Conservation (phyloP, 305 asterid species). For the Plantago lanceolata region DNA sequence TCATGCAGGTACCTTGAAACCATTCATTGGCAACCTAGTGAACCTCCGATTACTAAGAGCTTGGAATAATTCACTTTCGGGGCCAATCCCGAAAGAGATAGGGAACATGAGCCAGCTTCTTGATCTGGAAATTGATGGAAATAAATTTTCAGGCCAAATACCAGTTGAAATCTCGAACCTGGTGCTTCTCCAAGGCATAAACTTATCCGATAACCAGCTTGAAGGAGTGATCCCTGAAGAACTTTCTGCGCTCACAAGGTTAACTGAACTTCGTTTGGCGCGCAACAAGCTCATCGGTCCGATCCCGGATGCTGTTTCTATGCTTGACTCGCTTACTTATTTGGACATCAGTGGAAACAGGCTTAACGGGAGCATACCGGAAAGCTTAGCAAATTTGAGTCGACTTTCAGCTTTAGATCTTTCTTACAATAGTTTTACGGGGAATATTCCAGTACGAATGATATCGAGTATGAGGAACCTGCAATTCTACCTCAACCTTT, state of each 20-base stretch:
- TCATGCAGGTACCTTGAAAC: slow-evolving; percentile 39
- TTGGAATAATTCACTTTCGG: slow-evolving; percentile 34
- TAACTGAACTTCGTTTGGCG: slow-evolving; percentile 48
- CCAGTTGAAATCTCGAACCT: slow-evolving; percentile 61
- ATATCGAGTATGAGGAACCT: slow-evolving; percentile 50
- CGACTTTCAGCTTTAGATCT: slow-evolving; percentile 50
- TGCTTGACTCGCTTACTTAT: slow-evolving; percentile 42
- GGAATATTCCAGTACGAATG: slow-evolving; percentile 42
- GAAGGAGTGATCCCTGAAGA: slow-evolving; percentile 56
- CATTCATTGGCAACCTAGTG: slow-evolving; percentile 39
- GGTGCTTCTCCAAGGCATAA: slow-evolving; percentile 56
- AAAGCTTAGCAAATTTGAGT: slow-evolving; percentile 39
- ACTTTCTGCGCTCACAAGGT: slow-evolving; percentile 45
- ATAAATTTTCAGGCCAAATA: slow-evolving; percentile 53
- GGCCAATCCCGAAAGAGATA: slow-evolving; percentile 59
- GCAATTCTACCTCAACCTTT: slow-evolving; percentile 64
- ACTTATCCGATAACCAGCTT: slow-evolving; percentile 39
- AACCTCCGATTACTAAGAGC: slow-evolving; percentile 43
- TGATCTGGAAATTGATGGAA: slow-evolving; percentile 41
- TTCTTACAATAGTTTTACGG: slow-evolving; percentile 53
- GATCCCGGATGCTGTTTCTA: slow-evolving; percentile 47
- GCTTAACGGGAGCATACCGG: slow-evolving; percentile 55
- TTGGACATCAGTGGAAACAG: slow-evolving; percentile 64
- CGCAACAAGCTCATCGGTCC: slow-evolving; percentile 48
- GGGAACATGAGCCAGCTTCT: slow-evolving; percentile 47